These are phyloP conservation scores for Diaporthe citri DNA, from an alignment of 2,329 filamentous ascomycete species.

Conservation along the genomic window DNA sequence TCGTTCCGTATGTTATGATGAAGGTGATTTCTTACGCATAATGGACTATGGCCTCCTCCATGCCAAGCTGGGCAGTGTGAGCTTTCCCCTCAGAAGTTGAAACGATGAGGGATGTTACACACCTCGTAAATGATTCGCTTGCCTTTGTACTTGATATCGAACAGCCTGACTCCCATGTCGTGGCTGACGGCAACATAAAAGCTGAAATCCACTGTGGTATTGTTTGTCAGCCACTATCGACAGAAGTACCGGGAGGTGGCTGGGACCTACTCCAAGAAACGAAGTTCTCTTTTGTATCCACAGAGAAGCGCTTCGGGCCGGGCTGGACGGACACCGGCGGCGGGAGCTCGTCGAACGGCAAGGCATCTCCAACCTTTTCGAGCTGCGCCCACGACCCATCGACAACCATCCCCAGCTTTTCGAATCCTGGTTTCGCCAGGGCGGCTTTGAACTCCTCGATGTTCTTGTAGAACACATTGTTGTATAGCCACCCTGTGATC, in stretches of 20 bases:
- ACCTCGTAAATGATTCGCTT: slow-evolving; percentile 65
- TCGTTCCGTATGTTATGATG: slow-evolving; percentile 51
- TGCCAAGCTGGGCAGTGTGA: slow-evolving; percentile 52
- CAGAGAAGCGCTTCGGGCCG: slow-evolving; percentile 54
- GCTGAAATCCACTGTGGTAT: slow-evolving; percentile 1
- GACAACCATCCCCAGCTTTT: not conserved
- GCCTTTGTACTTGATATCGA: slow-evolving; percentile 63
- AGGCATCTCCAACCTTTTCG: slow-evolving; percentile 48
- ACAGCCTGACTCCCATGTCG: slow-evolving; percentile 57
- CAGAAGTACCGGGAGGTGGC: too few relatives aligned
- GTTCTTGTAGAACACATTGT: slow-evolving; percentile 53
- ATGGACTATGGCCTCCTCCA: slow-evolving; percentile 1
- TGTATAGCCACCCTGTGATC: slow-evolving; percentile 58
- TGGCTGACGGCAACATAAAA: slow-evolving; percentile 3
- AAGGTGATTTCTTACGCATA: slow-evolving; percentile 36
- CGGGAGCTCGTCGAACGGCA: slow-evolving; percentile 39
- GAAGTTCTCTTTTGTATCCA: not conserved
- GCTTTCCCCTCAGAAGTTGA: slow-evolving; percentile 55
- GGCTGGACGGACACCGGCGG: slow-evolving; percentile 52
- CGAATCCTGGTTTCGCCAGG: slow-evolving; percentile 44
- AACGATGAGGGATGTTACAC: slow-evolving; percentile 50
- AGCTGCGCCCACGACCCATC: slow-evolving; percentile 45
- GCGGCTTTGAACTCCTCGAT: slow-evolving; percentile 51
- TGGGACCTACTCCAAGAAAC: slow-evolving; percentile 3
- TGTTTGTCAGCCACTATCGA: not conserved